Evolutionary conservation across 768 basidiomycete species (phyloP).

Genomic region (Antrodiella citrinella): DNA sequence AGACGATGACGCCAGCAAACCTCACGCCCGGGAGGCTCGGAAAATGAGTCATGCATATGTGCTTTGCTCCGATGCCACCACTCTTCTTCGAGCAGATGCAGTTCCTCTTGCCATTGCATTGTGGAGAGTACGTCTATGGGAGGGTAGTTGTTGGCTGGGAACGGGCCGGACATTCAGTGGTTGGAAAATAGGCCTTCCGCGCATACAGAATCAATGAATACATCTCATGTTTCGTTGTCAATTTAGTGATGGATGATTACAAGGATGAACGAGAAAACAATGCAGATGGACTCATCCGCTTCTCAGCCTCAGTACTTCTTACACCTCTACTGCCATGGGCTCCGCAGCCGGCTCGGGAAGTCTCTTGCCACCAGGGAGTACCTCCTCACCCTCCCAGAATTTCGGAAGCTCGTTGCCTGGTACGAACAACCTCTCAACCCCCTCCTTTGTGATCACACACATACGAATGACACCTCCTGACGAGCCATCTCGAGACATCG

Average conservation of each 20-base stretch:
- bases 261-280: background rate
- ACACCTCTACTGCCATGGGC: constrained; percentile 39
- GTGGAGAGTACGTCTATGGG: constrained; percentile 78
- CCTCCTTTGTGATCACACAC: constrained; percentile 91
- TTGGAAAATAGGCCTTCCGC: background rate
- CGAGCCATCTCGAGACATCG: constrained; percentile 96
- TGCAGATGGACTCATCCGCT: constrained; percentile 7
- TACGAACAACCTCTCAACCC: constrained; percentile 87
- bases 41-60: constrained; percentile 68
- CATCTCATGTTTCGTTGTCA: constrained; percentile 8
- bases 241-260: constrained; percentile 6
- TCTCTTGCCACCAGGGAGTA: constrained; percentile 35
- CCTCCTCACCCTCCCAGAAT: constrained; percentile 85
- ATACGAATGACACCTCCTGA: constrained; percentile 97
- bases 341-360: constrained; percentile 17
- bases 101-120: constrained; percentile 61
- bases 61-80: constrained; percentile 43
- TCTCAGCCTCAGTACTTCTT: too few species aligned
- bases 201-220: too few species aligned
- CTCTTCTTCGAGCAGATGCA: constrained; percentile 47
- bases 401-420: constrained; percentile 84
- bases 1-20: too few species aligned
- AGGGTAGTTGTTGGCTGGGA: constrained; percentile 33
- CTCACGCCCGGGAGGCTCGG: constrained; percentile 8
- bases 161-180: constrained; percentile 14